phyloP scores from a whole-genome alignment of 2,329 filamentous ascomycete genomes.

The Cryphonectria naterciae region DNA sequence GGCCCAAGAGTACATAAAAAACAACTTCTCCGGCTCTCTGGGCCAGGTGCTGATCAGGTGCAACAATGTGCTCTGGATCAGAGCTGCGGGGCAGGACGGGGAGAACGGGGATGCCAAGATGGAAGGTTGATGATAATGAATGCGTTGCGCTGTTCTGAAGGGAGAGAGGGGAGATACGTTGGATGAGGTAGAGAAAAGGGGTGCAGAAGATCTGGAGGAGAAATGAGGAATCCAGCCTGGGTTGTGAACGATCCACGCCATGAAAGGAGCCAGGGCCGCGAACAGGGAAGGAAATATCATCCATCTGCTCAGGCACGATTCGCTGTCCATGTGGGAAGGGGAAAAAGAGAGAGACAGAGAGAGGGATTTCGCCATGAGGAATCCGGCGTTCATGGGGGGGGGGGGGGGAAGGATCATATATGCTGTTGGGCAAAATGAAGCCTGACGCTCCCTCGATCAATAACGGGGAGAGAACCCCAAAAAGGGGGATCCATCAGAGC shows the following conservation, averaged over 20 bases:
- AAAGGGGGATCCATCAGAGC: not conserved
- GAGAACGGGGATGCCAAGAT: conserved; percentile 61
- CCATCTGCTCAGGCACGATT: not conserved
- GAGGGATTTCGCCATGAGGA: not conserved
- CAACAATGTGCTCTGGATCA: conserved; percentile 98
- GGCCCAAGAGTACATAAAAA: conserved; percentile 90
- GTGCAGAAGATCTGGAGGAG: not conserved
- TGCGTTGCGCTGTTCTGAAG: not conserved
- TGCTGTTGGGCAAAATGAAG: not conserved
- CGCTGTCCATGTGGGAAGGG: not conserved
- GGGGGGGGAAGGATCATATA: not conserved
- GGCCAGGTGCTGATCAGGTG: conserved; percentile 89
- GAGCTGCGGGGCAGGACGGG: conserved; percentile 55
- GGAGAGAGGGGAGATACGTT: not conserved
- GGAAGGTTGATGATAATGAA: conserved; percentile 48
- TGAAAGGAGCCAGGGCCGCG: not conserved
- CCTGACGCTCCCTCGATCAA: not conserved
- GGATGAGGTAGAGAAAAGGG: not conserved
- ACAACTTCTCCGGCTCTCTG: conserved; percentile 80
- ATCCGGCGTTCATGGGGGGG: conserved; percentile 3
- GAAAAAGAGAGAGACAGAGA: not conserved
- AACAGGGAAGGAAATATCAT: not conserved
- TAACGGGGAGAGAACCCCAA: not conserved
- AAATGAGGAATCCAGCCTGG: not conserved
- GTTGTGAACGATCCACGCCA: not conserved